Evolutionary conservation across 306 rosid genomes (phyloP).

Genomic region (Styphnolobium japonicum): DNA sequence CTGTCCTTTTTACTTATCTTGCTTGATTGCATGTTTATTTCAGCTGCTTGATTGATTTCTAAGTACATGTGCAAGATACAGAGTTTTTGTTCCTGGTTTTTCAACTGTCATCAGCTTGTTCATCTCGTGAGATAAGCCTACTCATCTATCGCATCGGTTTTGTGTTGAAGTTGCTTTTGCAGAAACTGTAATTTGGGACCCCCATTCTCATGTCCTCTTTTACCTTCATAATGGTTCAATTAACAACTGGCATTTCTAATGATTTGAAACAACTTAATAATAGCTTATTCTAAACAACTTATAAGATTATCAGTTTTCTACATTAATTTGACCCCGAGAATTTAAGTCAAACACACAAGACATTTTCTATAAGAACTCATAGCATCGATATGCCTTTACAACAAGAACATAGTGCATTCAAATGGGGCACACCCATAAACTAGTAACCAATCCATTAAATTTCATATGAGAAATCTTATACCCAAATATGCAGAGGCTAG

Average conservation of each 20-base stretch:
- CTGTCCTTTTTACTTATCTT: no score
- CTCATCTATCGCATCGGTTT: no score
- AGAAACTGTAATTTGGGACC: no score
- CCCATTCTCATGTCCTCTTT: no score
- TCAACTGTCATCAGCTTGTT: no score
- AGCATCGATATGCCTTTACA: background rate
- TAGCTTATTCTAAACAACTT: background rate
- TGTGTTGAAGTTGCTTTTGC: no score
- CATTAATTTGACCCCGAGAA: background rate
- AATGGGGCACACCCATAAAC: background rate
- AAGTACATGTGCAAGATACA: no score
- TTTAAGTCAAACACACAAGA: background rate
- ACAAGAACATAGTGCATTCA: background rate
- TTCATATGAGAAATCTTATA: background rate
- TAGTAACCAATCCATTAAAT: background rate
- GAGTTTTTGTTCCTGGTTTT: no score
- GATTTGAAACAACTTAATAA: background rate
- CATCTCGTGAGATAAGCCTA: no score
- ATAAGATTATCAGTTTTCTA: background rate
- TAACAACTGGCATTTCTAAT: background rate
- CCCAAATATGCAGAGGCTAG: background rate
- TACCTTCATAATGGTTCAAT: no score
- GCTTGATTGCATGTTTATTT: no score
- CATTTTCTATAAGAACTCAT: background rate
- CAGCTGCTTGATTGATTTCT: no score